Base-by-base conservation (phyloP, 192 early-diverging fungal species). In the Mortierella hygrophila region DNA sequence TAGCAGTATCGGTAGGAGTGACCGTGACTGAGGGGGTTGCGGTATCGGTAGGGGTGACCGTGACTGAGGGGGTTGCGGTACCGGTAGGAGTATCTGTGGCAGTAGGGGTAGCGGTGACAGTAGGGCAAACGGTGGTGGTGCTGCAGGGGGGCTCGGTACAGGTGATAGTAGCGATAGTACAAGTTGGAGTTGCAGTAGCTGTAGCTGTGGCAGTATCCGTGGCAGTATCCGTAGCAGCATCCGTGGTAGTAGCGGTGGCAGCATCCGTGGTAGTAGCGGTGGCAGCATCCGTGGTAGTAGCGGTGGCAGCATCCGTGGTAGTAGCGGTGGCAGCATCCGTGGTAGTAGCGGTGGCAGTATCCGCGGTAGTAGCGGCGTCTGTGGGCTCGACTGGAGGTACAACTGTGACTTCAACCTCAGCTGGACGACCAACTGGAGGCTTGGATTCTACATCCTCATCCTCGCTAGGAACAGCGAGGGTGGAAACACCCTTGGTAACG, bases 101-200 rank as follows among this genome's bases (percentile, higher is more conserved):
- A 1, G 35, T 35, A 1, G 57, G 1, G 40, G 80, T 71, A 54
- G 35, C 23, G 37, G 70, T 60, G 29, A 35, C 26, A 38, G 73
- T 52, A 57, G 79, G 72, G 46, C 26, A 42, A 49, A 57, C 68
- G 26, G n/a, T 75, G 26, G n/a, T 75, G 74, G 37, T 60, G 26
- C 21, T 46, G 49, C 21, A n/a, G 38, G 60, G 13, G 54, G 76
- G 10, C 42, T 10, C 29, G 71, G 57, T 13, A 52, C 21, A 70
- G 71, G 71, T 63, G 63, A 35, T n/a, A 23, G 75, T 76, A 41
- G 71, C 47, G 63, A 35, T n/a, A 23, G 75, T 76, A 41, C 38
- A n/a, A 15, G 40, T 65, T 4, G 21, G 20, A 46, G 47, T 26
- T 10, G 41, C 15, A 0, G 78, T 32, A 52, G 29, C 5, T 0